Evolutionary conservation across 2,329 filamentous ascomycete genomes (phyloP).

Genomic region (Pseudogymnoascus pannorum): DNA sequence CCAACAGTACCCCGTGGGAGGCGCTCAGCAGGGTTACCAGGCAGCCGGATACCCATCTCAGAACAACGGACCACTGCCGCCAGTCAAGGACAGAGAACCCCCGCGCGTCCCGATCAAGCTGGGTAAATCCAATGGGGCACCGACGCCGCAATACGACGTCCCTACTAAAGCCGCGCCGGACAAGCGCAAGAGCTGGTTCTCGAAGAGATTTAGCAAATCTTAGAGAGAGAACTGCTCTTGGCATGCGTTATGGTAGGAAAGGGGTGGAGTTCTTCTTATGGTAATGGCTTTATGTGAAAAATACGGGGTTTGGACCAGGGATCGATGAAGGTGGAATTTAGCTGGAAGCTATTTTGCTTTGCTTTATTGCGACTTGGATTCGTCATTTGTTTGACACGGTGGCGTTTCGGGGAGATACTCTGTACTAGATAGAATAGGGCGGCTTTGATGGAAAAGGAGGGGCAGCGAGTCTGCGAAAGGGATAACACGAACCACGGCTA

Average conservation of each 20-base stretch:
- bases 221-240: constrained; percentile 28
- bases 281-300: background rate
- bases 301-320: background rate
- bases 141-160: constrained; percentile 12
- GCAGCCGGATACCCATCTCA: constrained; percentile 20
- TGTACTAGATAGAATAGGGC: background rate
- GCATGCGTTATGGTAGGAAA: constrained; percentile 8
- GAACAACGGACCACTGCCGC: constrained; percentile 20
- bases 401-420: background rate
- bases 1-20: constrained; percentile 17
- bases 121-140: constrained; percentile 13
- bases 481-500: background rate
- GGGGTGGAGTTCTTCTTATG: constrained; percentile 1
- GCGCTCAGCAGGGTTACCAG: background rate
- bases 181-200: constrained; percentile 88
- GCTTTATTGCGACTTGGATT: background rate
- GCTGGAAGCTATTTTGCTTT: background rate
- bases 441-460: background rate
- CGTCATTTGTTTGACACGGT: background rate
- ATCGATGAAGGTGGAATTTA: background rate
- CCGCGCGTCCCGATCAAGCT: constrained; percentile 25
- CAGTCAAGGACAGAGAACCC: constrained; percentile 19
- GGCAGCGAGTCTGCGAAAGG: background rate
- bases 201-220: constrained; percentile 67
- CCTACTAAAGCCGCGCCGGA: constrained; percentile 34